Evolutionary conservation across 352 stramenopile species (phyloP), one percentile per base, ranked within the genome.

Genomic region (Thalassiosira tumida): DNA sequence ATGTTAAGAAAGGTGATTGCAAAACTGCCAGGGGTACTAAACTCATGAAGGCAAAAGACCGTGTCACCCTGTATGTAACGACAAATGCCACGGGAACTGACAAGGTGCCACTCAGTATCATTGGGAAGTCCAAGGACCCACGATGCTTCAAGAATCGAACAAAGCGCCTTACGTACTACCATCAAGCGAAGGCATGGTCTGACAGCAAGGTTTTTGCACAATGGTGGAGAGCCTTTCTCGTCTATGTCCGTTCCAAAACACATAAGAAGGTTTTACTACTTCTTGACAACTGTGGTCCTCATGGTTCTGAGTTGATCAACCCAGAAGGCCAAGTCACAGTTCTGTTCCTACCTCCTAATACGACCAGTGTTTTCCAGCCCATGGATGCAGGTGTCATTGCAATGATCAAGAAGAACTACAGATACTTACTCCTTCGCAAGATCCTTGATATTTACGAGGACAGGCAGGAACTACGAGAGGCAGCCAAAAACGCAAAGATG

Each of bases 251-350:
- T n/a, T n/a, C n/a, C n/a, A n/a, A n/a, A n/a, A n/a, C n/a, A n/a
- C n/a, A n/a, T n/a, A n/a, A n/a, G n/a, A n/a, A n/a, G n/a, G n/a
- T n/a, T n/a, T n/a, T n/a, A n/a, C n/a, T n/a, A n/a, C n/a, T n/a
- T n/a, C n/a, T n/a, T n/a, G n/a, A n/a, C n/a, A 82, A 82, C 50
- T 82, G 72, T 69, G 47, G 75, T 26, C 75, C 75, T 73, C 75
- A 82, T 51, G 50, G 47, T 33, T n/a, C 51, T 31, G 75, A 82
- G 17, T 10, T 82, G 14, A 33, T 54, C 5, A 54, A 82, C 37
- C 47, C n/a, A 35, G 26, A 82, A 70, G 75, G 54, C 14, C 31
- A 82, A 47, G 75, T 82, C 7, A 73, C 5, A 4, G 31, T 73
- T 54, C 3, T 47, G 4, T 82, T 82, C 38, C 50, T 82, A 6